Conservation (phyloP, 2,329 filamentous ascomycete species). For the Byssoonygena ceratinophila region DNA sequence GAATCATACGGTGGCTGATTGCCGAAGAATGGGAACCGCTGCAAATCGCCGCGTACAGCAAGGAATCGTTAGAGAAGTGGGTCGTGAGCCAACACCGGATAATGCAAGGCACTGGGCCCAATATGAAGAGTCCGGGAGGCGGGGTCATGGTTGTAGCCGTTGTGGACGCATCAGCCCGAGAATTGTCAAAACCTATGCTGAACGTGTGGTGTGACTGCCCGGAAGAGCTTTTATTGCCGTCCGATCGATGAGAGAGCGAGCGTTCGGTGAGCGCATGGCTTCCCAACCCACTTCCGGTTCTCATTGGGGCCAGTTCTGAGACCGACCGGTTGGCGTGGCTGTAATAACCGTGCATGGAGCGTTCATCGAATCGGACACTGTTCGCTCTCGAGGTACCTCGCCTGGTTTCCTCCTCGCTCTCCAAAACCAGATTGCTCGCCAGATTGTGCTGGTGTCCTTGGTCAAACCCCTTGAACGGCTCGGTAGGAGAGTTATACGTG, state of each 20-base stretch:
- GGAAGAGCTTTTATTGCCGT: conserved; percentile 88
- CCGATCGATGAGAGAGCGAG: conserved; percentile 86
- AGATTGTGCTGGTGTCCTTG: conserved; percentile 69
- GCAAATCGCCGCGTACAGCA: conserved; percentile 86
- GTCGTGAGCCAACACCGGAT: conserved; percentile 91
- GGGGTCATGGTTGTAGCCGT: conserved; percentile 64
- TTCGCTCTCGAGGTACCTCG: conserved; percentile 87
- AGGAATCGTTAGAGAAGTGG: conserved; percentile 76
- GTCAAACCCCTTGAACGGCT: conserved; percentile 83
- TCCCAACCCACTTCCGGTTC: conserved; percentile 70
- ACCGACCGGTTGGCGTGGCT: conserved; percentile 72
- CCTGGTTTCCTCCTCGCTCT: conserved; percentile 73
- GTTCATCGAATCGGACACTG: conserved; percentile 95
- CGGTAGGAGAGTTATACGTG: conserved; percentile 64
- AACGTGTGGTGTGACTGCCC: conserved; percentile 73
- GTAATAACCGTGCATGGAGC: conserved; percentile 83
- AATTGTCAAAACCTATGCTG: conserved; percentile 68
- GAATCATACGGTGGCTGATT: conserved; percentile 64
- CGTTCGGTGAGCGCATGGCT: conserved; percentile 77
- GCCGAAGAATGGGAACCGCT: conserved; percentile 81
- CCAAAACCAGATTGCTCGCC: conserved; percentile 70
- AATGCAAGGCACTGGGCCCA: conserved; percentile 85
- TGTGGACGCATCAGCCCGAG: conserved; percentile 53
- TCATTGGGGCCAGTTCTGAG: conserved; percentile 65
- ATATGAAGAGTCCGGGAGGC: conserved; percentile 70